Conservation (phyloP, 345 rosid species). For the Viola odorata region DNA sequence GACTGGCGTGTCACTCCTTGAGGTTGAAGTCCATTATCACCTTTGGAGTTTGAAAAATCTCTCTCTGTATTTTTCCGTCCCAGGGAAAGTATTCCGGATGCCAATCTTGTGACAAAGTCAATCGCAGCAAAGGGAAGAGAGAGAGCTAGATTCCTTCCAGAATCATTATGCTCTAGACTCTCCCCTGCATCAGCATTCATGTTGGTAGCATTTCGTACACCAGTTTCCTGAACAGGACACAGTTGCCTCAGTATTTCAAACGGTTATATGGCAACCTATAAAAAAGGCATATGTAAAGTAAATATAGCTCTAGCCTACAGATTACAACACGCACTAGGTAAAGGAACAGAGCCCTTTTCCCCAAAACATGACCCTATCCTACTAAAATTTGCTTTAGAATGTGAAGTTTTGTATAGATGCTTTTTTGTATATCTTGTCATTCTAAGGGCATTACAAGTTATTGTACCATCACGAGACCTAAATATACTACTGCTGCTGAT, state of each 20-base stretch:
- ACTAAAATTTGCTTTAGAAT: no score
- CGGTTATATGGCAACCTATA: conserved; percentile 3
- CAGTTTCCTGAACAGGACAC: conserved; percentile 46
- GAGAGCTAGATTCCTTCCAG: conserved; percentile 64
- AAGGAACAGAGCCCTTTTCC: no score
- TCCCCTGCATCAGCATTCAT: conserved; percentile 41
- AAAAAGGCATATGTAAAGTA: no score
- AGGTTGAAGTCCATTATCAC: conserved; percentile 37
- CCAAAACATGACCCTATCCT: no score
- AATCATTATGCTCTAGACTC: conserved; percentile 30
- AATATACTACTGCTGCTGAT: neutral
- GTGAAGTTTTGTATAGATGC: no score
- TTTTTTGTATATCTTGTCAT: neutral
- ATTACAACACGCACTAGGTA: no score
- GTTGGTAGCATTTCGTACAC: conserved; percentile 26
- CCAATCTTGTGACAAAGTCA: conserved; percentile 76
- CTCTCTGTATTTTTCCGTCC: conserved; percentile 50
- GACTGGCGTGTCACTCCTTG: conserved; percentile 23
- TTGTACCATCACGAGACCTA: neutral
- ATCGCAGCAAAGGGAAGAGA: conserved; percentile 86
- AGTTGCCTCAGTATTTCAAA: conserved; percentile 18
- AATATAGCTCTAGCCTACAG: no score
- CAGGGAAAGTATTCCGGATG: conserved; percentile 78
- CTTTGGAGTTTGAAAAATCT: conserved; percentile 35
- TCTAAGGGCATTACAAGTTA: neutral